Conservation (phyloP, 495 filamentous ascomycete species). For the Lichina pygmaea region DNA sequence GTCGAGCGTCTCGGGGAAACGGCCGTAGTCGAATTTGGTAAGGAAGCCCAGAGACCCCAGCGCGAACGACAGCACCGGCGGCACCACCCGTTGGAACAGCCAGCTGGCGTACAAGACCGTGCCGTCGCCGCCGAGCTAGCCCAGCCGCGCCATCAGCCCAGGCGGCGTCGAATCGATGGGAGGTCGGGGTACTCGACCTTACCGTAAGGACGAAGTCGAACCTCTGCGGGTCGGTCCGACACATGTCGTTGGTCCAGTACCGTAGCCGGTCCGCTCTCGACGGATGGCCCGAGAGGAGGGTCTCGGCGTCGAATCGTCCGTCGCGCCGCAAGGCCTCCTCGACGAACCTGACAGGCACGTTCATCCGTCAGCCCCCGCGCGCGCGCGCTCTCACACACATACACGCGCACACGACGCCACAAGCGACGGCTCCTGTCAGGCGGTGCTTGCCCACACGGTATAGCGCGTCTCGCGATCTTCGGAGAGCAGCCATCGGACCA, state of each 20-base stretch:
- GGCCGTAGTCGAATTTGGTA: conserved; percentile 80
- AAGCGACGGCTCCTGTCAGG: not conserved
- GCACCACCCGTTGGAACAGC: conserved; percentile 17
- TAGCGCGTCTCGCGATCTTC: conserved; percentile 39
- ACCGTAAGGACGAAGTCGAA: conserved; percentile 80
- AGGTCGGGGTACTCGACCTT: conserved; percentile 2
- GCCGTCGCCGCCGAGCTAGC: conserved; percentile 60
- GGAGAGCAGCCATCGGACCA: conserved; percentile 68
- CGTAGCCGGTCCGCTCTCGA: conserved; percentile 31
- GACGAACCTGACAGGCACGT: conserved; percentile 21
- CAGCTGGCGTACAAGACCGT: conserved; percentile 6
- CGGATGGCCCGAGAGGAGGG: conserved; percentile 29
- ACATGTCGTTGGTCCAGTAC: conserved; percentile 66
- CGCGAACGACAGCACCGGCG: conserved; percentile 75
- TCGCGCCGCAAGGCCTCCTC: conserved; percentile 46
- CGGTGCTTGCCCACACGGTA: conserved; percentile 27
- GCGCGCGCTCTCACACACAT: not conserved
- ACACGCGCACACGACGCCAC: too few relatives aligned
- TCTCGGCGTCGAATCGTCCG: conserved; percentile 38
- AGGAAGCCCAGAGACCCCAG: conserved; percentile 82
- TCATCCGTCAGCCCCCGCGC: not conserved
- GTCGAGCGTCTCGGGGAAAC: conserved; percentile 40
- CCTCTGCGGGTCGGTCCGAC: conserved; percentile 45
- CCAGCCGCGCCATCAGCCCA: not conserved
- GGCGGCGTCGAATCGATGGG: not conserved